Percentiles rank a stretch among this genome's conserved stretches.
These are phyloP conservation scores for Kluyveromyces siamensis DNA, from an alignment of 805 yeast species.

Conservation along the genomic window DNA sequence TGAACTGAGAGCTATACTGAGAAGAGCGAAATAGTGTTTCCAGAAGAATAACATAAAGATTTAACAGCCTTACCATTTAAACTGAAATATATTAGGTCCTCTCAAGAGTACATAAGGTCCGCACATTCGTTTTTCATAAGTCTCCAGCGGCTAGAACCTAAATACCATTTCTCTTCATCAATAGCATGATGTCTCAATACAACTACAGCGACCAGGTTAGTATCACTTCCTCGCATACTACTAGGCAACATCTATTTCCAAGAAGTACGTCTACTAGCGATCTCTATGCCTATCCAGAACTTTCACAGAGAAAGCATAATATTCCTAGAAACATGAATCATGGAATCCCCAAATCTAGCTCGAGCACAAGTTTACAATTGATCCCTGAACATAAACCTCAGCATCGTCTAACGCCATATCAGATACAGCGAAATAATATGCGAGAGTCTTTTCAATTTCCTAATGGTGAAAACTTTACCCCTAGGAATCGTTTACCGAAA, in stretches of 20 bases:
- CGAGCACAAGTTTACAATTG: neutral
- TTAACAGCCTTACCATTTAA: too few species aligned
- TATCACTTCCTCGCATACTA: neutral
- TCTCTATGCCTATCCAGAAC: neutral
- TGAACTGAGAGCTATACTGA: neutral
- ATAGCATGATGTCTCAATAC: neutral
- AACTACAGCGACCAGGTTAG: neutral
- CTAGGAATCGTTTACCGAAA: conserved; percentile 10
- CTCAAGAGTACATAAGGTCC: too few species aligned
- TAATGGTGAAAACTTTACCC: conserved; percentile 28
- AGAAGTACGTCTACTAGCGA: conserved; percentile 1
- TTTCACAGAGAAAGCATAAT: neutral
- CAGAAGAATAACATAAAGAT: neutral
- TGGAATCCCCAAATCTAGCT: neutral
- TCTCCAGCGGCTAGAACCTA: too few species aligned
- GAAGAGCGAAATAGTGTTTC: neutral
- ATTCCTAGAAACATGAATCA: neutral
- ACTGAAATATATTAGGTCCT: too few species aligned
- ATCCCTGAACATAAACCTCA: conserved; percentile 1
- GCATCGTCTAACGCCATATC: conserved; percentile 21
- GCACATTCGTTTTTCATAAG: too few species aligned
- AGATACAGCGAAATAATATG: conserved; percentile 24
- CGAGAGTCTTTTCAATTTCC: conserved; percentile 22
- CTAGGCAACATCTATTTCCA: neutral
- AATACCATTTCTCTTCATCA: neutral